Evolutionary conservation across 2,329 filamentous ascomycete species (phyloP).

Genomic region (Cladorrhinum sp.): DNA sequence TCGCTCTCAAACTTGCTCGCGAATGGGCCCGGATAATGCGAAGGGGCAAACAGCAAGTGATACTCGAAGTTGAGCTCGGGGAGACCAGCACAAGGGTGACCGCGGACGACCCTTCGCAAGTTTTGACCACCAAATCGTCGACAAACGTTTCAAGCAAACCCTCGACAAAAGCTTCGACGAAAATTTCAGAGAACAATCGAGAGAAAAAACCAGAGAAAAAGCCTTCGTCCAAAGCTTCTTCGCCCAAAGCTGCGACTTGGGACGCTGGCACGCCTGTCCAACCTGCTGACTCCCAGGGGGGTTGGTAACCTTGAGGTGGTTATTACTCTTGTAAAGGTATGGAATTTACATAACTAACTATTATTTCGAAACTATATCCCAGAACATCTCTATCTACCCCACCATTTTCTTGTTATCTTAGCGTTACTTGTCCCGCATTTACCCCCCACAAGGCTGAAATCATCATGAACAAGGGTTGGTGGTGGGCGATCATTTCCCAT

Average conservation of each 20-base stretch:
- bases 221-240: too few relatives aligned
- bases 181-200: too few relatives aligned
- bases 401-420: not conserved
- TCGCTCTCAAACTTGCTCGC: not conserved
- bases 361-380: not conserved
- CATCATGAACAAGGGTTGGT: not conserved
- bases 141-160: not conserved
- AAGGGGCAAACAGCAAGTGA: not conserved
- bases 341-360: not conserved
- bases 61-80: too few relatives aligned
- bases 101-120: not conserved
- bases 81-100: too few relatives aligned
- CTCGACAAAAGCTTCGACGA: too few relatives aligned
- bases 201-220: too few relatives aligned
- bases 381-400: not conserved
- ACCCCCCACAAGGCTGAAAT: conserved; percentile 22
- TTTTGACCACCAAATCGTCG: not conserved
- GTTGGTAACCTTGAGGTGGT: not conserved
- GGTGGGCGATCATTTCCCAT: not conserved
- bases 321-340: too few relatives aligned
- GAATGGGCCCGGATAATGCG: not conserved
- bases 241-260: too few relatives aligned
- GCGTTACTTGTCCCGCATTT: not conserved
- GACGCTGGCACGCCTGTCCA: too few relatives aligned
- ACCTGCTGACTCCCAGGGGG: not conserved